These are phyloP conservation scores for Ceratobasidium sp. DNA, from an alignment of 1,284 basidiomycete genomes.

Conservation along the genomic window DNA sequence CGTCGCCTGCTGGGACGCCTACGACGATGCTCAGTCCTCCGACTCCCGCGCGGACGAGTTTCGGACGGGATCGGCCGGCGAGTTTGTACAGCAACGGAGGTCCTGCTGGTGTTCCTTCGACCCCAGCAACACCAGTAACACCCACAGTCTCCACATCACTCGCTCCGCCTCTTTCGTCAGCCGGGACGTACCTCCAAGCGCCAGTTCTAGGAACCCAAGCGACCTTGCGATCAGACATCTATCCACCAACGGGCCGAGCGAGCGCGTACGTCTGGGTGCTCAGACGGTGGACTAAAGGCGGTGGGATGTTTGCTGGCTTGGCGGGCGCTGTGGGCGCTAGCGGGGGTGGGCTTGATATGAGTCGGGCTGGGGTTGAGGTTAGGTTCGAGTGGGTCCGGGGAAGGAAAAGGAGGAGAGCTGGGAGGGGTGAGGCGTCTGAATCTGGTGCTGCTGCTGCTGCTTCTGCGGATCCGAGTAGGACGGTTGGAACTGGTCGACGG, in stretches of 20 bases:
- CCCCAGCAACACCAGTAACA: slow-evolving; percentile 16
- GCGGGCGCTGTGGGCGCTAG: slow-evolving; percentile 51
- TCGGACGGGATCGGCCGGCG: slow-evolving; percentile 24
- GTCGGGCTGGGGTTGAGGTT: slow-evolving; percentile 67
- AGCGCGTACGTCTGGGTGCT: slow-evolving; percentile 86
- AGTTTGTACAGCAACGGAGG: slow-evolving; percentile 10
- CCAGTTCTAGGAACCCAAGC: slow-evolving; percentile 76
- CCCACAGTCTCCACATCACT: slow-evolving; percentile 19
- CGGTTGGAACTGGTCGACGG: slow-evolving; percentile 23
- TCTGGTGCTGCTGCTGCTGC: no score
- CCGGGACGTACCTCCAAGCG: slow-evolving; percentile 60
- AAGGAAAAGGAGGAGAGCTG: slow-evolving; percentile 53
- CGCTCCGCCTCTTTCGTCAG: slow-evolving; percentile 46
- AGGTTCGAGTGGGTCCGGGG: slow-evolving; percentile 80
- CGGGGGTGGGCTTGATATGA: slow-evolving; percentile 48
- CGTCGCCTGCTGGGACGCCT: neutral
- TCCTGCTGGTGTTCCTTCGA: neutral
- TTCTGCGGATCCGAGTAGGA: neutral
- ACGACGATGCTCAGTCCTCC: slow-evolving; percentile 36
- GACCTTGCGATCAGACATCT: slow-evolving; percentile 57
- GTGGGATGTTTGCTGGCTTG: slow-evolving; percentile 46
- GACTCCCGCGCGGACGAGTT: slow-evolving; percentile 35
- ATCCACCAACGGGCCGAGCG: slow-evolving; percentile 62
- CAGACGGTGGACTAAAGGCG: slow-evolving; percentile 77
- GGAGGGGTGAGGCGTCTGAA: slow-evolving; percentile 14